Percentiles rank a stretch among this genome's conserved stretches.
phyloP scores from a whole-genome alignment of 1,284 basidiomycete genomes.

The Malassezia brasiliensis region DNA sequence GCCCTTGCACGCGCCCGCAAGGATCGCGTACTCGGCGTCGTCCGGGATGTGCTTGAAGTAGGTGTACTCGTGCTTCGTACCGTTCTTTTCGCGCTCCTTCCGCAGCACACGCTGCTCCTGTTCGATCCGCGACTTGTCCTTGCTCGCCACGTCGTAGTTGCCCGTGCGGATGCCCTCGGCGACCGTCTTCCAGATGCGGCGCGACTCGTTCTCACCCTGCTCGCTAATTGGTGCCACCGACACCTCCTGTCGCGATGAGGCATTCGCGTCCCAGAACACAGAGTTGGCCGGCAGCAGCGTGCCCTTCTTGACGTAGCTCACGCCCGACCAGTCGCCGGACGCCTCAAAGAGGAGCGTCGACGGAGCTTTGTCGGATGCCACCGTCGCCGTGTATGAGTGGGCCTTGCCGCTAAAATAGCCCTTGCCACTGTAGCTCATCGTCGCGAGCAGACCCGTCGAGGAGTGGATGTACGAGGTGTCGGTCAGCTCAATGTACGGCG shows the following conservation, averaged over 20 bases:
- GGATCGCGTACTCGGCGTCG: conserved; percentile 46
- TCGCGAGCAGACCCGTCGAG: conserved; percentile 62
- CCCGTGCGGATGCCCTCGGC: conserved; percentile 81
- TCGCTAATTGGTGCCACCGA: conserved; percentile 56
- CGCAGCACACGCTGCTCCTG: conserved; percentile 84
- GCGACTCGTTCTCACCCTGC: conserved; percentile 75
- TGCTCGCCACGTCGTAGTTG: conserved; percentile 81
- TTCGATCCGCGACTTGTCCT: conserved; percentile 86
- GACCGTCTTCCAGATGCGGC: conserved; percentile 74
- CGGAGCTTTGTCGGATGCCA: conserved; percentile 53
- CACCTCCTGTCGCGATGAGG: conserved; percentile 60
- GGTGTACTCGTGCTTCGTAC: conserved; percentile 59
- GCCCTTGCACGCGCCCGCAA: conserved; percentile 32
- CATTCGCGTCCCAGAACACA: conserved; percentile 53
- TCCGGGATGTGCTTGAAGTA: conserved; percentile 45
- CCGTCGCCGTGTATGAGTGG: conserved; percentile 77
- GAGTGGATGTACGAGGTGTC: conserved; percentile 76
- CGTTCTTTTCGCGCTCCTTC: conserved; percentile 67
- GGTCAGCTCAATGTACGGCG: conserved; percentile 76
- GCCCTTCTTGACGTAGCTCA: conserved; percentile 52
- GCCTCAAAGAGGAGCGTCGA: conserved; percentile 55
- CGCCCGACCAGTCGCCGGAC: conserved; percentile 81
- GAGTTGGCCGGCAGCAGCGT: conserved; percentile 40
- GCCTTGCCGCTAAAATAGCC: conserved; percentile 86
- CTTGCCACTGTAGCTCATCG: conserved; percentile 75